phyloP scores from a whole-genome alignment of 176 grass and related monocot species.

The Chrysopogon serrulatus region DNA sequence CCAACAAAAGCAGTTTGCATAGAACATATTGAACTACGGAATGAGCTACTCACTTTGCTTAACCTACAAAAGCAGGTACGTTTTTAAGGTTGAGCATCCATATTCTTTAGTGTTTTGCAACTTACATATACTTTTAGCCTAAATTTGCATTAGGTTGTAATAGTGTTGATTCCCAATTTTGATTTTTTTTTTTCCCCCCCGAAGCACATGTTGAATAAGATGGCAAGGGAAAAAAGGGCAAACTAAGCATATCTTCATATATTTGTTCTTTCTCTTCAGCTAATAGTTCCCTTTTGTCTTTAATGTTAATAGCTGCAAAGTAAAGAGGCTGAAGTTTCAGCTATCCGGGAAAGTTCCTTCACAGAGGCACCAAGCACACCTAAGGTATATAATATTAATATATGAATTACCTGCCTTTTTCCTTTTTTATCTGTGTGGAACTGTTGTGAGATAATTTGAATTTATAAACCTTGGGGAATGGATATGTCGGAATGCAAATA shows the following conservation, averaged over 20 bases:
- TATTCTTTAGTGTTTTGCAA: conserved; percentile 1
- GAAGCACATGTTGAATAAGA: not conserved
- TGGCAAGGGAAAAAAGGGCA: not conserved
- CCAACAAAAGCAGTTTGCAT: conserved; percentile 94
- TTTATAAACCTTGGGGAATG: not conserved
- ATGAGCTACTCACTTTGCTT: conserved; percentile 95
- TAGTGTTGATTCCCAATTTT: not conserved
- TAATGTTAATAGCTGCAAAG: conserved; percentile 72
- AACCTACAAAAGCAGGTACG: conserved; percentile 97
- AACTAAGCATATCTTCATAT: not conserved
- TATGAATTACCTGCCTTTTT: not conserved
- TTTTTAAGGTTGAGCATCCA: not conserved
- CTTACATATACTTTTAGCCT: not conserved
- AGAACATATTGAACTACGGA: conserved; percentile 96
- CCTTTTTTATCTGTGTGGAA: not conserved
- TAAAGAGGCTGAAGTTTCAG: conserved; percentile 78
- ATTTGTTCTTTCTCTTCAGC: conserved; percentile 3
- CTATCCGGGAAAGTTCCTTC: conserved; percentile 74
- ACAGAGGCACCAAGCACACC: conserved; percentile 84
- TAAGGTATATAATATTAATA: conserved; percentile 54
- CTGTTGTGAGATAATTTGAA: conserved; percentile 1
- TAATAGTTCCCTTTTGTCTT: conserved; percentile 20
- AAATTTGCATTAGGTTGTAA: not conserved
- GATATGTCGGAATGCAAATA: not conserved
- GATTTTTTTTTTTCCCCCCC: not conserved